These are phyloP conservation scores for Ogataea kodamae DNA, from an alignment of 805 yeast genomes.

Conservation along the genomic window DNA sequence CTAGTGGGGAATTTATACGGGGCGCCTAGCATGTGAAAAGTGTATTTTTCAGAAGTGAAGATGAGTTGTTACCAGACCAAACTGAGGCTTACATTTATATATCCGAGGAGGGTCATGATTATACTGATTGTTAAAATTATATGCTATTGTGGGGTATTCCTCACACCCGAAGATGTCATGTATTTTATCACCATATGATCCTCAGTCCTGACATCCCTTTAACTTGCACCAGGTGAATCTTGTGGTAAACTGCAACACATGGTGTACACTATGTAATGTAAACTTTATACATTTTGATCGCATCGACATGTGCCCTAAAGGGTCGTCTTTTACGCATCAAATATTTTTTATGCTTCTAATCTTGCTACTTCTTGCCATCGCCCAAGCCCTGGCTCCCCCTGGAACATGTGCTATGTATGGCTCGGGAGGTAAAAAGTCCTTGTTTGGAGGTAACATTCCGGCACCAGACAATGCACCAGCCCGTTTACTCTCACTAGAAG, in stretches of 20 bases:
- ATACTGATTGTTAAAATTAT: too few species aligned
- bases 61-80: too few species aligned
- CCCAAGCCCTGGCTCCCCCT: constrained; percentile 29
- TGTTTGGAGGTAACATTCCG: constrained; percentile 79
- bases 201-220: too few species aligned
- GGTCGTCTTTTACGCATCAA: too few species aligned
- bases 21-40: constrained; percentile 10
- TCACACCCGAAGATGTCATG: constrained; percentile 12
- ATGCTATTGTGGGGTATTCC: constrained; percentile 8
- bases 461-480: constrained; percentile 61
- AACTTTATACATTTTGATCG: too few species aligned
- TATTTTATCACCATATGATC: too few species aligned
- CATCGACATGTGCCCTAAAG: too few species aligned
- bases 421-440: constrained; percentile 69
- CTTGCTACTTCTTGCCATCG: constrained; percentile 8
- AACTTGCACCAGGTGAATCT: too few species aligned
- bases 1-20: constrained; percentile 11
- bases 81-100: too few species aligned
- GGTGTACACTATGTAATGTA: too few species aligned
- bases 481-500: constrained; percentile 41
- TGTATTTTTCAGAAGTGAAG: too few species aligned
- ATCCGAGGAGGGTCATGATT: background rate
- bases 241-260: too few species aligned
- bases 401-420: constrained; percentile 58
- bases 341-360: constrained; percentile 7